phyloP scores from a whole-genome alignment of 2,329 filamentous ascomycete genomes.

The Sordariomycetes sp. region DNA sequence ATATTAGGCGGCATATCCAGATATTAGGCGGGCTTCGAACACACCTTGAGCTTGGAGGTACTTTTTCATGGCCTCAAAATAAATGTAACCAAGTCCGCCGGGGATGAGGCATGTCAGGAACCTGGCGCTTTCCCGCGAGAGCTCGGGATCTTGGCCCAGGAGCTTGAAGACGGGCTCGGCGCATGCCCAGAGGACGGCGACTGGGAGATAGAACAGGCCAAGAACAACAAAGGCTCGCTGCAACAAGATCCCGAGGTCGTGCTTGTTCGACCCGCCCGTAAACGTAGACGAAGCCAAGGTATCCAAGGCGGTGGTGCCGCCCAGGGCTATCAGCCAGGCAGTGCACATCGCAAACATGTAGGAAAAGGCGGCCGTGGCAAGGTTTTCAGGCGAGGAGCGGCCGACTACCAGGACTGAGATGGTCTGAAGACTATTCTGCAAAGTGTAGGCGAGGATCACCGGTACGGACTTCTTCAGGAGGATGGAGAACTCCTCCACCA shows the following conservation, averaged over 20 bases:
- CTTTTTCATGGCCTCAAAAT: slow-evolving; percentile 79
- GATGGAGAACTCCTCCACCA: slow-evolving; percentile 48
- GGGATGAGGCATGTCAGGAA: slow-evolving; percentile 69
- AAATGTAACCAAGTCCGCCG: slow-evolving; percentile 76
- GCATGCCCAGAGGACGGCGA: slow-evolving; percentile 63
- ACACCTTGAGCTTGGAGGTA: slow-evolving; percentile 81
- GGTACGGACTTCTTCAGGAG: slow-evolving; percentile 61
- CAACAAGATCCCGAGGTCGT: slow-evolving; percentile 67
- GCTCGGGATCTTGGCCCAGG: slow-evolving; percentile 68
- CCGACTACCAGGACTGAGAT: slow-evolving; percentile 74
- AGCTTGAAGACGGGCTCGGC: slow-evolving; percentile 64
- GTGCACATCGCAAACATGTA: slow-evolving; percentile 94
- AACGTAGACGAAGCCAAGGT: slow-evolving; percentile 76
- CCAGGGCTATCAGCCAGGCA: slow-evolving; percentile 76
- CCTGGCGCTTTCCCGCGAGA: slow-evolving; percentile 60
- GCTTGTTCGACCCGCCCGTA: slow-evolving; percentile 68
- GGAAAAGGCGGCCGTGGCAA: slow-evolving; percentile 75
- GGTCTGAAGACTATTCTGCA: slow-evolving; percentile 81
- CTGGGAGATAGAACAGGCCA: slow-evolving; percentile 58
- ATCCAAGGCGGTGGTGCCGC: slow-evolving; percentile 77
- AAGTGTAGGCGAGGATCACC: slow-evolving; percentile 72
- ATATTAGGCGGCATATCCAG: background rate
- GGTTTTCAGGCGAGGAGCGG: slow-evolving; percentile 64
- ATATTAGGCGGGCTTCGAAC: slow-evolving; percentile 13
- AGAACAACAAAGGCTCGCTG: slow-evolving; percentile 69